A percentile compares a stretch with the other conserved stretches of the same genome.
These are phyloP conservation scores for Lindgomyces ingoldianus DNA, from an alignment of 495 filamentous ascomycete species.

Conservation along the genomic window DNA sequence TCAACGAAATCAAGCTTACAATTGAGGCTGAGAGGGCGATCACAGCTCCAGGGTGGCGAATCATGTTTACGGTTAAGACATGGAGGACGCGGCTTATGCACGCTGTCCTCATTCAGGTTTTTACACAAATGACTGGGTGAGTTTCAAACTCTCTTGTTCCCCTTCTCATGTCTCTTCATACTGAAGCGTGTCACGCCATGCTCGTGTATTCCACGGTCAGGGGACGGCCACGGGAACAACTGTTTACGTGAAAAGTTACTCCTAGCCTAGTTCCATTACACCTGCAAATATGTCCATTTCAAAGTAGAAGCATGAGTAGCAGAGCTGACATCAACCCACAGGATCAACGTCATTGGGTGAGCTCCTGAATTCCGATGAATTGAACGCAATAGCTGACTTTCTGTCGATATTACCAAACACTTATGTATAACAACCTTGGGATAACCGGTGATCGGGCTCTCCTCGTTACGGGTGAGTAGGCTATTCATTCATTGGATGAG, in stretches of 20 bases:
- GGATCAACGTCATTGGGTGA: conserved; percentile 56
- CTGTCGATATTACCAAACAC: conserved; percentile 64
- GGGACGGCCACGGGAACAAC: too few relatives aligned
- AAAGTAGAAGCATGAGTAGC: too few relatives aligned
- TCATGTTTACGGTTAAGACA: conserved; percentile 63
- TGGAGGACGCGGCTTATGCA: conserved; percentile 69
- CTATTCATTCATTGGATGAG: too few relatives aligned
- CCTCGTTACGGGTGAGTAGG: conserved; percentile 59
- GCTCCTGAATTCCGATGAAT: too few relatives aligned
- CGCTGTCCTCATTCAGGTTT: conserved; percentile 65
- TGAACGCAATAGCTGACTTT: too few relatives aligned
- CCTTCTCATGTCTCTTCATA: conserved; percentile 37
- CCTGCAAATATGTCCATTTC: too few relatives aligned
- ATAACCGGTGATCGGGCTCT: conserved; percentile 54
- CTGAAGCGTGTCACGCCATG: background rate
- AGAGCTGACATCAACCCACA: background rate
- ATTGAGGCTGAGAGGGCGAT: conserved; percentile 59
- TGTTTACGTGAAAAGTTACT: too few relatives aligned
- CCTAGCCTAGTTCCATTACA: too few relatives aligned
- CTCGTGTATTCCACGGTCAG: too few relatives aligned
- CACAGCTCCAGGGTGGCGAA: conserved; percentile 66
- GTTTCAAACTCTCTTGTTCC: conserved; percentile 56
- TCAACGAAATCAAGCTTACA: conserved; percentile 63
- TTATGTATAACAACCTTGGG: conserved; percentile 61
- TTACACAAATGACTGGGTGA: conserved; percentile 72